phyloP scores from a whole-genome alignment of 495 filamentous ascomycete species.

The Aeminium ludgeri region DNA sequence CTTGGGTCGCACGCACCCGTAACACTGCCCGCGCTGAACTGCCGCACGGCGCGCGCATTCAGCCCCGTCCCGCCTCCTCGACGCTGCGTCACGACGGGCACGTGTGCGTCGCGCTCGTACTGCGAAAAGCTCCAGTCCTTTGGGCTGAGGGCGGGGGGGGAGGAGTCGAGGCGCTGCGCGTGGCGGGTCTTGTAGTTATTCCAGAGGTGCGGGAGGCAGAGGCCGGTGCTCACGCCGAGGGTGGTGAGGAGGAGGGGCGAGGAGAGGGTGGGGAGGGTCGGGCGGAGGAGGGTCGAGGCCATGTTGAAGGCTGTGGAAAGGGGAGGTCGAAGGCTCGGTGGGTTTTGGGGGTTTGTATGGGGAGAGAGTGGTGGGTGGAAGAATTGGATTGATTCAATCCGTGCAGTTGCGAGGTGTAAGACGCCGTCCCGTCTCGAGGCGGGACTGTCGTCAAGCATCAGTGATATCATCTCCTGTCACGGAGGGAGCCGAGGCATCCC shows the following conservation, averaged over 20 bases:
- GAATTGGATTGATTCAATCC: too few relatives aligned
- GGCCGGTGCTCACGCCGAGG: slow-evolving; percentile 9
- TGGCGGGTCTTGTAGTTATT: slow-evolving; percentile 7
- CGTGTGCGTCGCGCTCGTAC: slow-evolving; percentile 16
- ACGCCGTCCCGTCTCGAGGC: neutral
- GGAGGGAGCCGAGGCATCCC: too few relatives aligned
- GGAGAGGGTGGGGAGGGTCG: slow-evolving; percentile 13
- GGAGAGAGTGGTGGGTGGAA: too few relatives aligned
- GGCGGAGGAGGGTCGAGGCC: slow-evolving; percentile 17
- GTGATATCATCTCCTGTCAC: neutral
- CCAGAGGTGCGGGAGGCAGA: slow-evolving; percentile 4
- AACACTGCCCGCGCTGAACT: slow-evolving; percentile 22
- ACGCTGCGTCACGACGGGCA: slow-evolving; percentile 11
- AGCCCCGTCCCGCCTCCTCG: slow-evolving; percentile 2
- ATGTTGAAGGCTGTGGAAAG: slow-evolving; percentile 6
- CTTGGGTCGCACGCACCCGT: slow-evolving; percentile 14
- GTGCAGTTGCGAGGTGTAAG: too few relatives aligned
- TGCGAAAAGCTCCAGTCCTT: slow-evolving; percentile 20
- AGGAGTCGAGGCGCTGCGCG: slow-evolving; percentile 13
- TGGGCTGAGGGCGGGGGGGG: slow-evolving; percentile 6
- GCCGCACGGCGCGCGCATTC: slow-evolving; percentile 16
- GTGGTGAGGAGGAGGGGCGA: slow-evolving; percentile 11
- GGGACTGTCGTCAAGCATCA: neutral
- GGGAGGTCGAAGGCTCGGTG: too few relatives aligned
- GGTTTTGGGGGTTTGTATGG: too few relatives aligned